phyloP scores from a whole-genome alignment of 192 early-diverging fungal species.

The Rhizophlyctis rosea region DNA sequence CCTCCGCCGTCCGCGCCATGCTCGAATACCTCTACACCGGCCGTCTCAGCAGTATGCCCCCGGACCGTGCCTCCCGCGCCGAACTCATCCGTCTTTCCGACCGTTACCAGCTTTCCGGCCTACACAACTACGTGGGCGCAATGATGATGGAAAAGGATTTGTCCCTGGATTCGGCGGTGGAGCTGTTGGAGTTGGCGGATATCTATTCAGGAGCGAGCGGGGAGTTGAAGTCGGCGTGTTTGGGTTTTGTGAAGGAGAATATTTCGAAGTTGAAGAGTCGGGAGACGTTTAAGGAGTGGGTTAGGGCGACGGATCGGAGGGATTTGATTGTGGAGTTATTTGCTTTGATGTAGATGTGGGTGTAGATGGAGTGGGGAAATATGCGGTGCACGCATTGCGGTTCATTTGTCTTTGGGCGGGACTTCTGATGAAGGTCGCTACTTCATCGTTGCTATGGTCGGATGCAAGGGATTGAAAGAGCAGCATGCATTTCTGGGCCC shows the following conservation, averaged over 20 bases:
- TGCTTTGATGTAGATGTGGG: constrained; percentile 14
- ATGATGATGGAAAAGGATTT: constrained; percentile 36
- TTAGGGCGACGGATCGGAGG: constrained; percentile 26
- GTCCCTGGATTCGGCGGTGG: constrained; percentile 18
- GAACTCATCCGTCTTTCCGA: constrained; percentile 33
- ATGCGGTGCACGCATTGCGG: too few relatives aligned
- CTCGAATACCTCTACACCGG: constrained; percentile 37
- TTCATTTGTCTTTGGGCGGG: too few relatives aligned
- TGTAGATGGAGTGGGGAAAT: too few relatives aligned
- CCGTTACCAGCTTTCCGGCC: constrained; percentile 24
- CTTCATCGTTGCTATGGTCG: too few relatives aligned
- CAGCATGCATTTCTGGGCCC: too few relatives aligned
- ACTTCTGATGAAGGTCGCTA: too few relatives aligned
- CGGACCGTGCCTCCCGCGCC: neutral
- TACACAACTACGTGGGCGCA: constrained; percentile 28
- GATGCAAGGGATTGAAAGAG: too few relatives aligned
- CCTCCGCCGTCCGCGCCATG: constrained; percentile 27
- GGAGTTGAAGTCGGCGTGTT: constrained; percentile 28
- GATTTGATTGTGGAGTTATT: constrained; percentile 32
- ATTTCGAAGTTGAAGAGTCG: constrained; percentile 24
- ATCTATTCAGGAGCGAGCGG: constrained; percentile 19
- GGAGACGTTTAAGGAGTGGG: constrained; percentile 29
- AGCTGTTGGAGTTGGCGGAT: constrained; percentile 33
- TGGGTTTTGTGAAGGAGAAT: constrained; percentile 30
- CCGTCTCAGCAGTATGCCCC: constrained; percentile 10